Evolutionary conservation across 805 yeast genomes (phyloP).

Genomic region (Maudiozyma barnettii): DNA sequence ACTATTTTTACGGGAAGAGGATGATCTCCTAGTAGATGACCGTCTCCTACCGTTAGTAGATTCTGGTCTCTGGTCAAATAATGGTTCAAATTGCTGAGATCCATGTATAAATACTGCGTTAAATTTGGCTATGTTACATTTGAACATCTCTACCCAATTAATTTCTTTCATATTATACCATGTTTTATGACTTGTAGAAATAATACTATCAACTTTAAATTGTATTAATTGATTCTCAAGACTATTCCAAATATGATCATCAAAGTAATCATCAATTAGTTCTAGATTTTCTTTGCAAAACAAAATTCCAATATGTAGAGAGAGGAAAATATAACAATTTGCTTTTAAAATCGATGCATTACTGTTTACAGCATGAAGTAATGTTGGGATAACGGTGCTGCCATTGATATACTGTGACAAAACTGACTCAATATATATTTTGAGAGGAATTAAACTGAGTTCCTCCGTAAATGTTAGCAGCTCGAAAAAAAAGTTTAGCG

Average conservation of each 20-base stretch:
- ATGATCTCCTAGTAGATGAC: slow-evolving; percentile 3
- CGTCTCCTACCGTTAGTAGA: background rate
- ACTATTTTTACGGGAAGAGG: slow-evolving; percentile 2
- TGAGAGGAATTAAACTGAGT: slow-evolving; percentile 48
- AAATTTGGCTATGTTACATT: slow-evolving; percentile 29
- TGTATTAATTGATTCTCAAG: background rate
- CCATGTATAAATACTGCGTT: slow-evolving; percentile 35
- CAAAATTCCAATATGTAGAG: slow-evolving; percentile 52
- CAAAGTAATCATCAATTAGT: slow-evolving; percentile 25
- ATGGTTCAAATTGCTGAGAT: slow-evolving; percentile 29
- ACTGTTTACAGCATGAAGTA: slow-evolving; percentile 44
- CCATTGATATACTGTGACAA: slow-evolving; percentile 46
- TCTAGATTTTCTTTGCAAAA: slow-evolving; percentile 40
- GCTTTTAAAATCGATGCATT: slow-evolving; percentile 47
- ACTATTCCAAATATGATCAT: slow-evolving; percentile 15
- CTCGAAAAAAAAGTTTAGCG: slow-evolving; percentile 36
- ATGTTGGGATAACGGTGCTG: slow-evolving; percentile 50
- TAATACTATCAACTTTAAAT: background rate
- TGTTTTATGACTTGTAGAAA: background rate
- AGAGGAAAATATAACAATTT: slow-evolving; percentile 59
- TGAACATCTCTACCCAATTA: slow-evolving; percentile 28
- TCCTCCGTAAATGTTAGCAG: slow-evolving; percentile 55
- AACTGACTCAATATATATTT: slow-evolving; percentile 50
- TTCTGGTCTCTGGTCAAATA: slow-evolving; percentile 23
- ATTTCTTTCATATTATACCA: slow-evolving; percentile 29